Evolutionary conservation across 192 early-diverging fungal species (phyloP).

Genomic region (Oehlia diaphana): DNA sequence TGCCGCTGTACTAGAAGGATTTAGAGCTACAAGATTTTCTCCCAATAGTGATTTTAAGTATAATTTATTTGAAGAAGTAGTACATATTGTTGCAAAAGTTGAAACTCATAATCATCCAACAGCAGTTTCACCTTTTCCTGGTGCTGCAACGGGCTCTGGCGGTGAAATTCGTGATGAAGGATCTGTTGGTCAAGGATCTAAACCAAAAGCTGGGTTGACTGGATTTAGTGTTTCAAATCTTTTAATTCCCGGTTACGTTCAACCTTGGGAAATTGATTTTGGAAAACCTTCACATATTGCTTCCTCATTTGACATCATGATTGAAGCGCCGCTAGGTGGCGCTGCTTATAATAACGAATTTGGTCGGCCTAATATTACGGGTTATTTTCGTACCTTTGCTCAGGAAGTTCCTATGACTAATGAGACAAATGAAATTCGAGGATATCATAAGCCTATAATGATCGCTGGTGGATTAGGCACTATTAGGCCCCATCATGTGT

Average conservation of each 20-base stretch:
- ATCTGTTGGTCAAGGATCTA: constrained; percentile 93
- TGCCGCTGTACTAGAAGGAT: constrained; percentile 91
- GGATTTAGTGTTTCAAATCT: constrained; percentile 97
- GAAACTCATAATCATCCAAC: constrained; percentile 99
- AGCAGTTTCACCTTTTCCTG: constrained; percentile 97
- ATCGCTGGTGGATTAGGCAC: constrained; percentile 96
- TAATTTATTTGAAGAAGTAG: constrained; percentile 60
- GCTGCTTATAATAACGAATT: constrained; percentile 99
- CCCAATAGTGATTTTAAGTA: constrained; percentile 61
- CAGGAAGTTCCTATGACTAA: constrained; percentile 55
- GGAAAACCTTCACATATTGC: constrained; percentile 91
- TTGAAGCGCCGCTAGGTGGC: constrained; percentile 94
- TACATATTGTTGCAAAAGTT: constrained; percentile 95
- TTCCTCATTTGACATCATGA: constrained; percentile 95
- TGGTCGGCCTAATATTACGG: constrained; percentile 90
- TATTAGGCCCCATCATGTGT: constrained; percentile 85
- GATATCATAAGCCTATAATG: constrained; percentile 99
- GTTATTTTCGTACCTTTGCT: constrained; percentile 96
- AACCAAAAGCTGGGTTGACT: constrained; percentile 92
- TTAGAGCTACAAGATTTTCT: constrained; percentile 59
- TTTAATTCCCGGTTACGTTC: constrained; percentile 82
- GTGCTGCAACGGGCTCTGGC: constrained; percentile 97
- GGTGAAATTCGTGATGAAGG: constrained; percentile 99
- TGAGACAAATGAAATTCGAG: constrained; percentile 70
- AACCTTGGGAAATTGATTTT: constrained; percentile 91